Evolutionary conservation across 306 rosid species (phyloP).

Genomic region (Albizia julibrissin): DNA sequence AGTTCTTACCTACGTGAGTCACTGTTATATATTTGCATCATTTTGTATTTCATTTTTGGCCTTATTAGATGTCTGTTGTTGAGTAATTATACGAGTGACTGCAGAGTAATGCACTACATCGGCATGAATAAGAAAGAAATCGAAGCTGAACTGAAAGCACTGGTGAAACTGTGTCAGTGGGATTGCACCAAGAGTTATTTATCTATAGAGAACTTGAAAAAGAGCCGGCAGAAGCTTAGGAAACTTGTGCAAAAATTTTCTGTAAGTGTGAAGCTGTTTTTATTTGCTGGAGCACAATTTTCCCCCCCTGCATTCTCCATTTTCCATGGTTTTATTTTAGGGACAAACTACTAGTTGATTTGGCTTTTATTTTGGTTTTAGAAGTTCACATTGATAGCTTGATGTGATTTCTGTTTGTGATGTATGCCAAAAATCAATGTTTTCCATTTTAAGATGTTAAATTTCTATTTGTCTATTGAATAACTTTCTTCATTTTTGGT

Average conservation of each 20-base stretch:
- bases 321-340: constrained; percentile 5
- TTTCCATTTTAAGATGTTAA: not conserved
- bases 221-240: constrained; percentile 71
- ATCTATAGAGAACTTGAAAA: constrained; percentile 62
- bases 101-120: constrained; percentile 66
- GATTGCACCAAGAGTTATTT: constrained; percentile 57
- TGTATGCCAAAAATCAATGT: not conserved
- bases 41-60: constrained; percentile 7
- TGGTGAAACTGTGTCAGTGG: constrained; percentile 76
- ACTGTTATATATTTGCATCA: not conserved
- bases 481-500: not conserved
- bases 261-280: constrained; percentile 47
- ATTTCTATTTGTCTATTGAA: not conserved
- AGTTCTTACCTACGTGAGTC: constrained; percentile 85
- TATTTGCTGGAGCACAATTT: not conserved
- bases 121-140: constrained; percentile 54
- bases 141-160: constrained; percentile 58
- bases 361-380: not conserved
- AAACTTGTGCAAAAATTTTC: constrained; percentile 80
- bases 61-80: not conserved
- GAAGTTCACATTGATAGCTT: not conserved
- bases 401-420: not conserved
- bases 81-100: constrained; percentile 29
- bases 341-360: not conserved
- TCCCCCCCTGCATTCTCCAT: not conserved